phyloP scores from a whole-genome alignment of 1,284 basidiomycete species.

The Inonotus hispidus region DNA sequence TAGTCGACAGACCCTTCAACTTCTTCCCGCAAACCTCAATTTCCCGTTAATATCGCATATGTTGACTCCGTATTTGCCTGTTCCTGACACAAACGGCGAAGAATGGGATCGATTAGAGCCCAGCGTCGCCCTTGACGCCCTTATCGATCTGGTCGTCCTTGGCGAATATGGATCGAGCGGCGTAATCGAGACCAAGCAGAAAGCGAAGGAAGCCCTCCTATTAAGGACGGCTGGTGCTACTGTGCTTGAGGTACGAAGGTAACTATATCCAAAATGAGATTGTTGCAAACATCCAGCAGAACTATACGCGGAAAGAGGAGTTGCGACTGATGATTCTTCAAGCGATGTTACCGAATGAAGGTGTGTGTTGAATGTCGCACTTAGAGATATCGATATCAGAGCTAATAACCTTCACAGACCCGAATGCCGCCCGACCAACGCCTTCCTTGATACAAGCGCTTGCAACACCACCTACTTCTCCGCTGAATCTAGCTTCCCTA shows the following conservation, averaged over 20 bases:
- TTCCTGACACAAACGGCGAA: constrained; percentile 80
- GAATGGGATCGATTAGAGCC: constrained; percentile 80
- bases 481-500: constrained; percentile 46
- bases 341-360: constrained; percentile 57
- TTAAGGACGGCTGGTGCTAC: constrained; percentile 56
- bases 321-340: constrained; percentile 59
- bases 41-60: constrained; percentile 58
- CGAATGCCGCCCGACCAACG: constrained; percentile 38
- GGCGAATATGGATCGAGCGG: constrained; percentile 73
- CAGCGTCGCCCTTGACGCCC: constrained; percentile 68
- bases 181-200: constrained; percentile 38
- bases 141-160: constrained; percentile 67
- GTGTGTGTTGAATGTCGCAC: constrained; percentile 27
- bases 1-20: constrained; percentile 50
- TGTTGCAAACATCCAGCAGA: constrained; percentile 36
- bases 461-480: constrained; percentile 46
- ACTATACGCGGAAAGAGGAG: constrained; percentile 68
- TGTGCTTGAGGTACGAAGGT: constrained; percentile 61
- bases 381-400: constrained; percentile 5
- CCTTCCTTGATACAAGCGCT: constrained; percentile 67
- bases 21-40: constrained; percentile 57
- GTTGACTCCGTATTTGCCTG: constrained; percentile 74
- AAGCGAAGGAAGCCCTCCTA: constrained; percentile 53
- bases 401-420: constrained; percentile 27
- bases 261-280: neutral